Conservation (phyloP, 768 basidiomycete genomes). For the Serendipita sp. region DNA sequence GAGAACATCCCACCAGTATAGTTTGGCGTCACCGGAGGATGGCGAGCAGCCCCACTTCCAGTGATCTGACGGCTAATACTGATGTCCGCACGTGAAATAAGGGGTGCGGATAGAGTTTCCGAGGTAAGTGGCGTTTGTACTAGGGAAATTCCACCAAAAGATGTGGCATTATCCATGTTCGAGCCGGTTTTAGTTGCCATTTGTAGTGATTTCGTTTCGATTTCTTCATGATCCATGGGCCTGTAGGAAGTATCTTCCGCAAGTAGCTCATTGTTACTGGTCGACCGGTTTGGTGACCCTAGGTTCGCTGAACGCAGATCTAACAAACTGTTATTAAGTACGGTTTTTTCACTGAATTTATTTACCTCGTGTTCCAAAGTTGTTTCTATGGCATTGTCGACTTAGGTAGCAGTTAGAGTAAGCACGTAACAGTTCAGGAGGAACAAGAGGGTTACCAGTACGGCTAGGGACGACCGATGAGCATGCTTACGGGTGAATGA, state of each 20-base stretch:
- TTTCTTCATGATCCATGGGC: no score
- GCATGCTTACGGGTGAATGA: constrained; percentile 2
- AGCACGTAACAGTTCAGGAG: not conserved
- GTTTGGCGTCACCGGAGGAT: constrained; percentile 14
- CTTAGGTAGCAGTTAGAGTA: constrained; percentile 18
- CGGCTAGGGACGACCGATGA: constrained; percentile 19
- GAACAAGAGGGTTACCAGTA: constrained; percentile 23
- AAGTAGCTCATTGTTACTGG: not conserved
- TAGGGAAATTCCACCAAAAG: no score
- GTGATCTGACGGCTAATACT: not conserved
- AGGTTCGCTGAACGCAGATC: constrained; percentile 16
- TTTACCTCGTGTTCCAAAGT: constrained; percentile 43
- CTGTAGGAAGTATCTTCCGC: not conserved
- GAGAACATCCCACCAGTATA: constrained; percentile 18
- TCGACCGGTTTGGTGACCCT: constrained; percentile 2
- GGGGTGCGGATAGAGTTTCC: not conserved
- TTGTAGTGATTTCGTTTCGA: not conserved
- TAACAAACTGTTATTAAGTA: not conserved
- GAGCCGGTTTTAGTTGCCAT: not conserved
- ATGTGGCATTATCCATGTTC: not conserved
- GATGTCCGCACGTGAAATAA: not conserved
- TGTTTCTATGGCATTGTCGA: constrained; percentile 67
- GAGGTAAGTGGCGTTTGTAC: not conserved
- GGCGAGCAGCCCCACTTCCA: not conserved
- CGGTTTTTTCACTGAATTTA: not conserved